Percentiles rank a stretch among this genome's conserved stretches.
phyloP scores from a whole-genome alignment of 2,329 filamentous ascomycete species.

The Talaromyces marneffei region DNA sequence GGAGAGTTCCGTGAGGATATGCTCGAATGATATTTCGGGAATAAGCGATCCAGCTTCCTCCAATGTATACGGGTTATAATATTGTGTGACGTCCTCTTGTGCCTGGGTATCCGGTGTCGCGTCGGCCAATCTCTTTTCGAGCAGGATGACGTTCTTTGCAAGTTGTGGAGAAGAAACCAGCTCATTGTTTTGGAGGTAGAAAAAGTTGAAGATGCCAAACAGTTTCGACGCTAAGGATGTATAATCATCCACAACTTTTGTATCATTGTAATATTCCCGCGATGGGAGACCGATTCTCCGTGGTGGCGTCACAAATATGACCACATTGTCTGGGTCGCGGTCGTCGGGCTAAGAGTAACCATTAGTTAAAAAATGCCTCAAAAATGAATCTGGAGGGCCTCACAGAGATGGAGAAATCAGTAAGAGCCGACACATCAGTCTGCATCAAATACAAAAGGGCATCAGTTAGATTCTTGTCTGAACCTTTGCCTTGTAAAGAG shows the following conservation, averaged over 20 bases:
- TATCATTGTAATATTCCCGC: slow-evolving; percentile 56
- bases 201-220: slow-evolving; percentile 31
- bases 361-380: neutral
- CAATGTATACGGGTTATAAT: slow-evolving; percentile 59
- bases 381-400: slow-evolving; percentile 10
- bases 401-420: slow-evolving; percentile 30
- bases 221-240: slow-evolving; percentile 40
- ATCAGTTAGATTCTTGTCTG: slow-evolving; percentile 28
- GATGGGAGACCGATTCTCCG: slow-evolving; percentile 54
- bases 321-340: slow-evolving; percentile 50
- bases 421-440: slow-evolving; percentile 32
- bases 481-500: slow-evolving; percentile 24
- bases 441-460: slow-evolving; percentile 34
- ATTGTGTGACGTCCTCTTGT: slow-evolving; percentile 58
- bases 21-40: slow-evolving; percentile 52
- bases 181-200: neutral
- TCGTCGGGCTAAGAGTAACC: slow-evolving; percentile 41
- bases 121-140: slow-evolving; percentile 57
- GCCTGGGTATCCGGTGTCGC: slow-evolving; percentile 55
- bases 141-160: slow-evolving; percentile 45
- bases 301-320: slow-evolving; percentile 43
- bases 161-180: slow-evolving; percentile 17
- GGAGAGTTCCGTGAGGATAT: slow-evolving; percentile 49
- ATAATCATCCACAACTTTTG: slow-evolving; percentile 50
- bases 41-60: slow-evolving; percentile 51